Percentiles rank a stretch among this genome's conserved stretches.
Evolutionary conservation across 1,139 yeast species (phyloP).

Genomic region (Hemisphaericaspora subhashii): DNA sequence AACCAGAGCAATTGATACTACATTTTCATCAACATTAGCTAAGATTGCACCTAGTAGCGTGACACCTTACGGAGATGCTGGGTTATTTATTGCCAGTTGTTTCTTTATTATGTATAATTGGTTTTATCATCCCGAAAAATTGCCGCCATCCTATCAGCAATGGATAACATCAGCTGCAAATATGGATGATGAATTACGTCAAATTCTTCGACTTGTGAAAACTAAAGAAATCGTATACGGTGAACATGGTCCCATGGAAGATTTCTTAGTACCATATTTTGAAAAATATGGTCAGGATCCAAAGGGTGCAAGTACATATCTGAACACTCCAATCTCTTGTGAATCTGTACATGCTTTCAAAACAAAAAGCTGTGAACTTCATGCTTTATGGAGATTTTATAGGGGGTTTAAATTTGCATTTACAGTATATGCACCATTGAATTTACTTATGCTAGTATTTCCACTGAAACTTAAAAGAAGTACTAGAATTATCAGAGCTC

Average conservation of each 20-base stretch:
- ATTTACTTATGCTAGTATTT: constrained; percentile 29
- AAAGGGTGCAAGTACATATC: constrained; percentile 20
- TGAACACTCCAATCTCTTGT: constrained; percentile 29
- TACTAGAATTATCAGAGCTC: constrained; percentile 22
- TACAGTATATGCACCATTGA: constrained; percentile 34
- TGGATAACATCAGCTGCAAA: constrained; percentile 46
- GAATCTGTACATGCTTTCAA: constrained; percentile 35
- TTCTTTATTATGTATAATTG: constrained; percentile 36
- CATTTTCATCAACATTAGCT: constrained; percentile 26
- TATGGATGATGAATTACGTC: constrained; percentile 35
- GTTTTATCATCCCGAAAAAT: constrained; percentile 31
- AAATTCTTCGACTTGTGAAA: constrained; percentile 23
- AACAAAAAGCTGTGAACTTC: constrained; percentile 36
- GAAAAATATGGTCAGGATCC: constrained; percentile 28
- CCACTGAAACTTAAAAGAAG: constrained; percentile 23
- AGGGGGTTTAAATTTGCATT: constrained; percentile 37
- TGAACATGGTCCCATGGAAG: constrained; percentile 20
- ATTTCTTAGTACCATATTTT: constrained; percentile 26
- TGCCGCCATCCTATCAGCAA: constrained; percentile 38
- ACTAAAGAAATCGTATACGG: constrained; percentile 29
- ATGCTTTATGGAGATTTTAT: constrained; percentile 38
- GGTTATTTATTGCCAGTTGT: constrained; percentile 29
- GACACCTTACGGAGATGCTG: constrained; percentile 27
- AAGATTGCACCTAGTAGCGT: constrained; percentile 18
- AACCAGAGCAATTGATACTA: constrained; percentile 39